Evolutionary conservation across 139 green algal genomes (phyloP).

Genomic region (Marvania coccoides): DNA sequence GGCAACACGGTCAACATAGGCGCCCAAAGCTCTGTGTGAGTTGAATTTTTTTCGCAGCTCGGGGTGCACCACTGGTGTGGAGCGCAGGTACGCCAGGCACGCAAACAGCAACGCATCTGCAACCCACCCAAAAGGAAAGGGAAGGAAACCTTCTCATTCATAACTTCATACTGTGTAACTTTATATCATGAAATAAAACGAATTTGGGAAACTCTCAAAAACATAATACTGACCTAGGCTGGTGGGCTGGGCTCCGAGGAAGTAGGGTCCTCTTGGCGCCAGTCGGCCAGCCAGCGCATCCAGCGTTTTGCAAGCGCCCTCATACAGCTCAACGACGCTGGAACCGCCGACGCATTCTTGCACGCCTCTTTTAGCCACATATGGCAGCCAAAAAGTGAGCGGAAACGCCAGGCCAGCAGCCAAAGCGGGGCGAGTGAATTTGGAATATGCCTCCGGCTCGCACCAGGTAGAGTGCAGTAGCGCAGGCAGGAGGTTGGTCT

Average conservation of each 20-base stretch:
- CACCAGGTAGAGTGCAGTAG: constrained; percentile 15
- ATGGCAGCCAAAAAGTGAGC: background rate
- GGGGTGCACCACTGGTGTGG: constrained; percentile 19
- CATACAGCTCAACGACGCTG: background rate
- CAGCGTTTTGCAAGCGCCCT: background rate
- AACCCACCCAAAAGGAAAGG: background rate
- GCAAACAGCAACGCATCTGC: constrained; percentile 10
- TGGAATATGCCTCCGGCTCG: constrained; percentile 4
- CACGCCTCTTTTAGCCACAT: background rate
- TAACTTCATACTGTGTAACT: background rate
- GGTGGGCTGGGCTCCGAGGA: constrained; percentile 12
- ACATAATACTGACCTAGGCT: constrained; percentile 6
- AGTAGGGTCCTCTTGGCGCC: constrained; percentile 1
- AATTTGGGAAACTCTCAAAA: background rate
- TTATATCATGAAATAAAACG: background rate
- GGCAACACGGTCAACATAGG: constrained; percentile 5
- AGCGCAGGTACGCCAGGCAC: constrained; percentile 18
- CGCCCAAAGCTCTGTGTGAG: background rate
- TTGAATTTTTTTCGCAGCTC: constrained; percentile 1
- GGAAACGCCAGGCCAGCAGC: background rate
- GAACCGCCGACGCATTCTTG: background rate
- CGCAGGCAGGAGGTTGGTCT: constrained; percentile 10
- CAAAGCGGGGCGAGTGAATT: background rate
- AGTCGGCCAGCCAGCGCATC: constrained; percentile 2
- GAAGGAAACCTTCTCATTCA: background rate